Evolutionary conservation across 129 eudicot genomes (phyloP), one percentile per base, ranked within the genome.

Genomic region (Gnaphalium uliginosum): DNA sequence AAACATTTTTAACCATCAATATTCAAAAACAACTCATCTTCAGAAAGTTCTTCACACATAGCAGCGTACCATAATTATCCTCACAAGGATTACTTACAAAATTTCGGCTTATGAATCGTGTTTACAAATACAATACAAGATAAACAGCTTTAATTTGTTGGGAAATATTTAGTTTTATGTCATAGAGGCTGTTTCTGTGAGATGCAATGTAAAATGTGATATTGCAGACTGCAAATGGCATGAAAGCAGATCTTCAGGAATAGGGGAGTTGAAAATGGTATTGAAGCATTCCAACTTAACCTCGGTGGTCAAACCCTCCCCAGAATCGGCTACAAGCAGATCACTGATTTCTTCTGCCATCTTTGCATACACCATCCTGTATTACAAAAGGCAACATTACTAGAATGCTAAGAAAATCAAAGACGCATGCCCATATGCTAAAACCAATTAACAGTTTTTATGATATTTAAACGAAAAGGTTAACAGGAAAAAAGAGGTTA

Each of bases 341-440:
- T 80, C 91, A 76, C 90, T 74, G 30, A 91, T 83, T 73, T 91
- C 97, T 73, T 91, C 94, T 4, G 96, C 96, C 99, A 95, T 95
- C 83, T 87, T 95, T 67, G 97, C 89, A 76, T 89, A 91, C 67
- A 83, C 97, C 63, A 83, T 92, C 76, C 97, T 95, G 85, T 67
- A 19, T 7, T 35, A 46, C 19, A 9, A 63, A 60, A 37, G 29
- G 43, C 53, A 9, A 23, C 67, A 0, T 56, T 23, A 29, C 53
- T n/a, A 65, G 11, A 13, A 56, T 23, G n/a, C 39, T 54, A 29
- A 1, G 21, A 19, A 33, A 63, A 66, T 5, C 29, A 30, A 70
- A 65, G 23, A 11, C 25, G 57, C 3, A 9, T 33, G 8, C 25
- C 24, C 35, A 19, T n/a, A 66, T 30, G 51, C 50, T 19, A 19